A percentile compares a stretch with the other conserved stretches of the same genome.
phyloP scores from a whole-genome alignment of 768 basidiomycete species.

The Xerocomus potaroensis region DNA sequence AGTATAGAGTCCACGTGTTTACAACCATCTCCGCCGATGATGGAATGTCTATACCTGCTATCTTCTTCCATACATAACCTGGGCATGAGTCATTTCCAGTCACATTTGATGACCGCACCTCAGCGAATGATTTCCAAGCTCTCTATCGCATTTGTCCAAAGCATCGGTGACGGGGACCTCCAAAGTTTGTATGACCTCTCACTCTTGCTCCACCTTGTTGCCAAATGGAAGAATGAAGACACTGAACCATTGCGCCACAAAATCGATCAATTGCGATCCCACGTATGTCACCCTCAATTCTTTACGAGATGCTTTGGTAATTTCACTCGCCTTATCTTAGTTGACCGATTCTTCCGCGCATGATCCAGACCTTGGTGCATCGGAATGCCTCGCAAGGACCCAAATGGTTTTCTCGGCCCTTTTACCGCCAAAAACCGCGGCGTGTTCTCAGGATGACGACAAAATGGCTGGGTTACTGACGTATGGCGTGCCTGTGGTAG shows the following conservation, averaged over 20 bases:
- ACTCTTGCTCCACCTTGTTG: constrained; percentile 43
- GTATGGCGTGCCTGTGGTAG: constrained; percentile 48
- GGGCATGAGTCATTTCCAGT: constrained; percentile 40
- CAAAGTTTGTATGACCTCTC: constrained; percentile 44
- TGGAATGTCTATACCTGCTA: constrained; percentile 52
- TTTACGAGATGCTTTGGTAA: constrained; percentile 1
- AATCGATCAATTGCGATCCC: constrained; percentile 21
- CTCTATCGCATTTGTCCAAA: constrained; percentile 30
- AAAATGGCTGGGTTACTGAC: constrained; percentile 44
- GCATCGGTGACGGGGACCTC: constrained; percentile 28
- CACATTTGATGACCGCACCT: constrained; percentile 33
- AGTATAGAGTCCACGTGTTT: constrained; percentile 17
- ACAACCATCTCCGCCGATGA: constrained; percentile 51
- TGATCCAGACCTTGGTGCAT: constrained; percentile 28
- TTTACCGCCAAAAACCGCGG: constrained; percentile 38
- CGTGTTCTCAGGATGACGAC: constrained; percentile 26
- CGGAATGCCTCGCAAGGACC: constrained; percentile 49
- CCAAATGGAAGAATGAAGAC: constrained; percentile 24
- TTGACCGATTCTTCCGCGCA: constrained; percentile 5
- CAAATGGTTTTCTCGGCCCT: constrained; percentile 62
- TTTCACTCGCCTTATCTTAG: constrained; percentile 9
- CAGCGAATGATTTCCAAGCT: constrained; percentile 38
- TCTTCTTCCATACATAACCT: constrained; percentile 53
- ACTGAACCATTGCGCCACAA: constrained; percentile 24
- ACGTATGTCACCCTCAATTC: constrained; percentile 22